Conservation (phyloP, 2,329 filamentous ascomycete species). For the Fusarium gaditjirri region DNA sequence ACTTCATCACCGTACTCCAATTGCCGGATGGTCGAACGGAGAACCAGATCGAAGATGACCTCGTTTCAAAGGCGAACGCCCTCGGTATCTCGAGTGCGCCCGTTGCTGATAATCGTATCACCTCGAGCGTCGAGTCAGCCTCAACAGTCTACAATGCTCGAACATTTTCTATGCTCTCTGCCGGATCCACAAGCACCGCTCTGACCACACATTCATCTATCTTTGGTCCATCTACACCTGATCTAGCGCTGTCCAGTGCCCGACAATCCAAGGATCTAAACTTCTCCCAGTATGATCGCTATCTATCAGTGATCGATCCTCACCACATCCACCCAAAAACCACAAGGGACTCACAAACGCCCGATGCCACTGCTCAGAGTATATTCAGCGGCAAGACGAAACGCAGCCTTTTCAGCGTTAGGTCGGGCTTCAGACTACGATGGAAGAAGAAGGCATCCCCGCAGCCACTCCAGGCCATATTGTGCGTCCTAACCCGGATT, state of each 20-base stretch:
- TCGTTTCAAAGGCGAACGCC: slow-evolving; percentile 50
- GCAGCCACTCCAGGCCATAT: slow-evolving; percentile 44
- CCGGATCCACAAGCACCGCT: slow-evolving; percentile 53
- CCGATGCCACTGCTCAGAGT: slow-evolving; percentile 51
- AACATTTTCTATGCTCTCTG: slow-evolving; percentile 57
- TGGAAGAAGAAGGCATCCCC: slow-evolving; percentile 51
- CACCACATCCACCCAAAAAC: slow-evolving; percentile 57
- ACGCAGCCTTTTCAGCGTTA: slow-evolving; percentile 59
- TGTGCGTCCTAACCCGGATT: slow-evolving; percentile 42
- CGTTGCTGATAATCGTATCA: slow-evolving; percentile 50
- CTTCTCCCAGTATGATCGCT: slow-evolving; percentile 64
- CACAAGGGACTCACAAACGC: slow-evolving; percentile 47
- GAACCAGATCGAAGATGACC: slow-evolving; percentile 52
- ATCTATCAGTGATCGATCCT: slow-evolving; percentile 57
- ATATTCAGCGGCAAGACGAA: slow-evolving; percentile 58
- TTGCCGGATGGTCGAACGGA: slow-evolving; percentile 51
- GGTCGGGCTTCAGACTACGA: slow-evolving; percentile 57
- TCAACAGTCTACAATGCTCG: slow-evolving; percentile 57
- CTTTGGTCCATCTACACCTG: slow-evolving; percentile 42
- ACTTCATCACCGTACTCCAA: slow-evolving; percentile 54
- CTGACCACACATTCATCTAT: slow-evolving; percentile 58
- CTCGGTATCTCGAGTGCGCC: slow-evolving; percentile 49
- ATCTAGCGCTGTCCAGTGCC: slow-evolving; percentile 40
- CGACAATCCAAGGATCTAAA: slow-evolving; percentile 53
- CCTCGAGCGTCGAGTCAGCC: slow-evolving; percentile 55